Base-by-base conservation (phyloP, 768 basidiomycete species). In the Tulasnella sp. region DNA sequence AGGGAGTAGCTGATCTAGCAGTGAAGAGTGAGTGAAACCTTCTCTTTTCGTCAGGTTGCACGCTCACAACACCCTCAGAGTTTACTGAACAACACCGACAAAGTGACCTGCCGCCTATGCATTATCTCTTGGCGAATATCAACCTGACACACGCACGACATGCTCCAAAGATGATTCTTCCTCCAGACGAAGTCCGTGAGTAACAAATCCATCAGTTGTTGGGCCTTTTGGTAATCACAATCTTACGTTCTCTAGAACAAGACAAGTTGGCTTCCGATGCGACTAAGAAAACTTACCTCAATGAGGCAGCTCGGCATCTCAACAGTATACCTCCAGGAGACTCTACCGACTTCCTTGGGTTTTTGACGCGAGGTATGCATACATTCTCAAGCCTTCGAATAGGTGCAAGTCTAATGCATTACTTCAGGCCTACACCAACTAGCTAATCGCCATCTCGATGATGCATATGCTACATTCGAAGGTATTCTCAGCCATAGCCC, bases 101-200 rank as follows among this genome's bases (percentile, higher is more conserved):
- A 35, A 53, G 56, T 16, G 64, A 63, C 0, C 66, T 87, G 32
- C 75, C 80, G 1, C 83, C 86, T 9, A 74, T 90, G 57, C 83
- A 84, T 60, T 76, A 82, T 15, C 69, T 96, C 39, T 72, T 91
- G 10, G 91, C 90, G 3, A 91, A 89, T 66, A 75, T 93, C 43
- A 78, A 83, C 53, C 73, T 96, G 53, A 78, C 82, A 2, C 72
- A 78, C 59, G 84, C 90, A 1, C 76, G 83, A 19, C 75, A 74
- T 47, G 91, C 91, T 9, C 93, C 93, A 0, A 95, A 92, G 61
- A 60, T 82, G 2, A 70, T 83, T 20, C 64, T 93, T 1, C 60
- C 71, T 1, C 75, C 82, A 16, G 51, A 28, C 19, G 28, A 35
- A 28, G 35, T 45, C 29, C 25, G n/a, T 33, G 41, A 40, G 12